Evolutionary conservation across 495 filamentous ascomycete genomes (phyloP), one percentile per base, ranked within the genome.

Genomic region (Aspergillus egyptiacus): DNA sequence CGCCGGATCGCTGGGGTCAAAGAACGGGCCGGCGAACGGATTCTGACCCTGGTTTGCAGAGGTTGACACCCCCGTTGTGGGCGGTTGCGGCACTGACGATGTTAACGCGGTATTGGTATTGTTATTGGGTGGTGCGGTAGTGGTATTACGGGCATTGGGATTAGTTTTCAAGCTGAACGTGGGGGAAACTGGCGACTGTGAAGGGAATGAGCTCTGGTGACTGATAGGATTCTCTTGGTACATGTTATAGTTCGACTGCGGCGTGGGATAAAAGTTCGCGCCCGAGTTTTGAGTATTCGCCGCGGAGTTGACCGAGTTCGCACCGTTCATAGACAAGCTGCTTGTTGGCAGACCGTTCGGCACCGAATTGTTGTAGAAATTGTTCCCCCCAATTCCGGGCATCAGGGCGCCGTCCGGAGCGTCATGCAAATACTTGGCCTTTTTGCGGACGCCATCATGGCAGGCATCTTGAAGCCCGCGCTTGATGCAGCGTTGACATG

Each of bases 351-450:
- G 30, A 17, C 50, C 63, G 39, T 64, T 66, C 6, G 58, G 53
- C 18, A 65, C 53, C 2, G 55, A 46, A 44, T 64, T 65, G 48
- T 71, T 73, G 56, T 70, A 69, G 32, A 75, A 71, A 49, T 36
- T 51, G 15, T 69, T 68, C n/a, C 67, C 65, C n/a, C 67, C 64
- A 22, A 78, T 69, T 18, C 76, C 77, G 48, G 82, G 79, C 69
- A 83, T 77, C 57, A 86, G 66, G 46, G 79, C 80, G 50, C 93
- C 89, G 46, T 87, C 79, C 30, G 91, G 89, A 20, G 91, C 89
- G 72, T 96, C 93, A 67, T 96, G 91, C 38, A 98, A 84, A 71
- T 98, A 98, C 65, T 98, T 98, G 53, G 93, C 93, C 75, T 97
- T 98, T 69, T 98, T 97, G 51, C 93, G 85, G 31, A 96, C 89